phyloP scores from a whole-genome alignment of 2,329 filamentous ascomycete genomes.

The Lasiodiplodia sp. region DNA sequence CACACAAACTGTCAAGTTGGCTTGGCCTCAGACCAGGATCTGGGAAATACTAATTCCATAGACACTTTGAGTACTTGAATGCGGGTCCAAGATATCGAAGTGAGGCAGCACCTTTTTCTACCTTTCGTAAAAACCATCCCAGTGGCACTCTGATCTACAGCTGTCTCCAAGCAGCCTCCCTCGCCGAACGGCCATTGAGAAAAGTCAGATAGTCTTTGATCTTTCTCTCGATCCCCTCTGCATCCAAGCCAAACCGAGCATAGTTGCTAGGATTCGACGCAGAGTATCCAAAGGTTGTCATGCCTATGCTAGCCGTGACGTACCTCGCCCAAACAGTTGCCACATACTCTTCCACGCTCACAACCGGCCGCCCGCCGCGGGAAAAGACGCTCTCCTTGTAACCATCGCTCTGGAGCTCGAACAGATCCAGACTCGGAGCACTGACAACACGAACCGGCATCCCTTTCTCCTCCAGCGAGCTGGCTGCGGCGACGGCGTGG shows the following conservation, averaged over 20 bases:
- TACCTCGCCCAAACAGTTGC: neutral
- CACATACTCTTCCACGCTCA: neutral
- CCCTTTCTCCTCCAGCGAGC: neutral
- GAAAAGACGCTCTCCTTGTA: neutral
- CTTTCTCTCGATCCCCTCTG: neutral
- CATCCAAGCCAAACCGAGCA: neutral
- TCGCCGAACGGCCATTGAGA: neutral
- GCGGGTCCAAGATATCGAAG: no score
- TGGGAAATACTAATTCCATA: no score
- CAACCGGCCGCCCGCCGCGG: neutral
- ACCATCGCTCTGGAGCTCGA: neutral
- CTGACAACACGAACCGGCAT: neutral
- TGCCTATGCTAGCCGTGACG: neutral
- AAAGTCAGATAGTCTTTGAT: neutral
- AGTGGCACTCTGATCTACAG: neutral
- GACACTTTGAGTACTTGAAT: no score
- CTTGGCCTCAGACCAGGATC: no score
- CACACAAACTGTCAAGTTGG: no score
- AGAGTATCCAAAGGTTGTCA: neutral
- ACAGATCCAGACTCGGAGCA: neutral
- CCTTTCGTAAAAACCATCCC: neutral
- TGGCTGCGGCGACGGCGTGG: neutral
- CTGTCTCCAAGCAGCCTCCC: neutral
- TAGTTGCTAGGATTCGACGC: neutral
- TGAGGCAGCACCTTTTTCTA: no score